Conservation (phyloP, 2,329 filamentous ascomycete species). For the Exophiala dermatitidis region DNA sequence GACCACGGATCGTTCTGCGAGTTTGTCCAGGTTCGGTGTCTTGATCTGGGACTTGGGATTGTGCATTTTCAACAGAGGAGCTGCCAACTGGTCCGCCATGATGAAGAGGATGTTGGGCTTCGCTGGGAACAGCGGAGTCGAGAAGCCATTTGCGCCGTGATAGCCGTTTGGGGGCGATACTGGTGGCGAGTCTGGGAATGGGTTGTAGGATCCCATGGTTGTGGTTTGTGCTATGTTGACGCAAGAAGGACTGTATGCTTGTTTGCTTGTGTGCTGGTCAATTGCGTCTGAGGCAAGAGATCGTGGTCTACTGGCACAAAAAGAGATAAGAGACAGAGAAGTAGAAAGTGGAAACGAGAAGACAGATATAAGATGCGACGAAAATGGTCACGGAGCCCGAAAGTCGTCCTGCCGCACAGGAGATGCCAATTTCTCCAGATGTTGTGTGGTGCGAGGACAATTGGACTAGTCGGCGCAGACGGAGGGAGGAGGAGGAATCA, state of each 20-base stretch:
- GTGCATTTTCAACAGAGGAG: slow-evolving; percentile 85
- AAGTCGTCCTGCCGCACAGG: not conserved
- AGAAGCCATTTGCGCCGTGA: slow-evolving; percentile 24
- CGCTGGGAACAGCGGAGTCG: slow-evolving; percentile 25
- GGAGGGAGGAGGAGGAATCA: not conserved
- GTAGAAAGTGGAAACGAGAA: not conserved
- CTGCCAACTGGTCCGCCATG: slow-evolving; percentile 93
- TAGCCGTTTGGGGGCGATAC: slow-evolving; percentile 27
- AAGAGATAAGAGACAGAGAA: not conserved
- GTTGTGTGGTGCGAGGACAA: not conserved
- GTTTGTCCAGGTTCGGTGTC: slow-evolving; percentile 78
- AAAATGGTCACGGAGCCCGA: slow-evolving; percentile 1
- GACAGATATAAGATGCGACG: not conserved
- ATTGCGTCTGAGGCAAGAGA: not conserved
- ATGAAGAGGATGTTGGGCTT: slow-evolving; percentile 81
- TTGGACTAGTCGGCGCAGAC: too few relatives aligned
- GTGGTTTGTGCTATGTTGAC: not conserved
- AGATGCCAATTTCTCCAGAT: not conserved
- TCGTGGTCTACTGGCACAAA: not conserved
- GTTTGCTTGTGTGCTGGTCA: not conserved
- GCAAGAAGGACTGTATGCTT: not conserved
- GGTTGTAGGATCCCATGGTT: slow-evolving; percentile 23
- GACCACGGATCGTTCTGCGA: slow-evolving; percentile 74
- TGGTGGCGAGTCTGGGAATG: slow-evolving; percentile 23
- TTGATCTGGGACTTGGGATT: slow-evolving; percentile 82